These are phyloP conservation scores for Cyberlindnera maclurae DNA, from an alignment of 805 yeast species.

Conservation along the genomic window DNA sequence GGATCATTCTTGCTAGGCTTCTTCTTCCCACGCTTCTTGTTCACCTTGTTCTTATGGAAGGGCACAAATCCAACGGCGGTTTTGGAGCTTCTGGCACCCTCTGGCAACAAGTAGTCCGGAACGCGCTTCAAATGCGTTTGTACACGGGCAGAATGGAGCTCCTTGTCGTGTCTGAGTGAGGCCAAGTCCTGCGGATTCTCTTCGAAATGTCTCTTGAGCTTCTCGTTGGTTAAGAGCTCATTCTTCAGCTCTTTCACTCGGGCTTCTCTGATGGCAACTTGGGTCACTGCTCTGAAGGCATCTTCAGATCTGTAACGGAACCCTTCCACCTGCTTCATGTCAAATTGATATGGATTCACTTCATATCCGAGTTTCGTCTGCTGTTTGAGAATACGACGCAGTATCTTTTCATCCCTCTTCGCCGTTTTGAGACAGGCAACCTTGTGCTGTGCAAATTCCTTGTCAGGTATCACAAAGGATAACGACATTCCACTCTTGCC, in stretches of 20 bases:
- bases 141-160: conserved; percentile 71
- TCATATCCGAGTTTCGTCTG: conserved; percentile 71
- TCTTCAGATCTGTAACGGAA: conserved; percentile 96
- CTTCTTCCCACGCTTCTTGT: conserved; percentile 33
- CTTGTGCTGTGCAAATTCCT: conserved; percentile 85
- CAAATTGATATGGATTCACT: conserved; percentile 82
- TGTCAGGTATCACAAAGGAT: conserved; percentile 80
- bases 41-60: conserved; percentile 47
- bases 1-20: conserved; percentile 52
- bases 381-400: conserved; percentile 66
- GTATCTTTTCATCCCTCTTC: conserved; percentile 79
- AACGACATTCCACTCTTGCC: conserved; percentile 93
- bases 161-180: conserved; percentile 86
- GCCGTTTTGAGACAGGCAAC: conserved; percentile 65
- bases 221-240: conserved; percentile 83
- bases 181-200: conserved; percentile 94
- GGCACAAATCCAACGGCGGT: conserved; percentile 66
- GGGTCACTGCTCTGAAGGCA: conserved; percentile 92
- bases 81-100: conserved; percentile 51
- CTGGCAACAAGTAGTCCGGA: conserved; percentile 87
- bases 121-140: conserved; percentile 86
- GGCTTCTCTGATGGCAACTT: conserved; percentile 86
- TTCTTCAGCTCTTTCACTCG: conserved; percentile 81
- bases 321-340: conserved; percentile 86
- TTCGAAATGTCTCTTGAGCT: conserved; percentile 88